These are phyloP conservation scores for Trichoderma asperelloides DNA, from an alignment of 495 filamentous ascomycete species.

Conservation along the genomic window DNA sequence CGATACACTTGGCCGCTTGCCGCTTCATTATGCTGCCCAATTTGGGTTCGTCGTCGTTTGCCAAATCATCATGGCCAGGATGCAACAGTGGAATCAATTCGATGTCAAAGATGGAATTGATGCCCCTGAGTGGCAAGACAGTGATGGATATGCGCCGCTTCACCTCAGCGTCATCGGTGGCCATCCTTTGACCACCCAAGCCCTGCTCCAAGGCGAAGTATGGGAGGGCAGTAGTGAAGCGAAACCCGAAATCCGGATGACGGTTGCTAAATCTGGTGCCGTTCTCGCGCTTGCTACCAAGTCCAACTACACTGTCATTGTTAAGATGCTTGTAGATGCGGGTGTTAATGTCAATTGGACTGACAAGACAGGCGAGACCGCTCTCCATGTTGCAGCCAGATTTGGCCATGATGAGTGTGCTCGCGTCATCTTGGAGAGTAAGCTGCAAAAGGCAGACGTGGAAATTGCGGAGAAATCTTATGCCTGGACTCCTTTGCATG, in stretches of 20 bases:
- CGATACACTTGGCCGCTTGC: slow-evolving; percentile 76
- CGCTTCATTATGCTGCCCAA: slow-evolving; percentile 91
- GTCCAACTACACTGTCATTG: slow-evolving; percentile 72
- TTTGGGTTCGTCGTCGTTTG: slow-evolving; percentile 86
- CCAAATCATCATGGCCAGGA: slow-evolving; percentile 74
- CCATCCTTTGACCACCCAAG: slow-evolving; percentile 74
- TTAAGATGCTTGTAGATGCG: slow-evolving; percentile 78
- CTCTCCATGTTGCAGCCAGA: slow-evolving; percentile 83
- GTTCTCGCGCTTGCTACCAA: slow-evolving; percentile 81
- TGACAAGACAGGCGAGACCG: slow-evolving; percentile 87
- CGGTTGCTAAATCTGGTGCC: slow-evolving; percentile 77
- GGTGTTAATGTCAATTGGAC: slow-evolving; percentile 92
- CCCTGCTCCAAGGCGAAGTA: slow-evolving; percentile 70
- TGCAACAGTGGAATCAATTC: slow-evolving; percentile 84
- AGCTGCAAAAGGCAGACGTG: slow-evolving; percentile 60
- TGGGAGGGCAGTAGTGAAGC: slow-evolving; percentile 52
- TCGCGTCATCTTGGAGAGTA: slow-evolving; percentile 59
- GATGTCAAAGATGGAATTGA: slow-evolving; percentile 79
- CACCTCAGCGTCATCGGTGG: slow-evolving; percentile 90
- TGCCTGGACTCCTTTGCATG: slow-evolving; percentile 87
- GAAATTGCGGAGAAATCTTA: slow-evolving; percentile 78
- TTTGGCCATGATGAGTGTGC: slow-evolving; percentile 80
- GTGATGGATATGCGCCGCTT: slow-evolving; percentile 82
- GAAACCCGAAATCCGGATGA: slow-evolving; percentile 53
- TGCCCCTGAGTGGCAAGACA: slow-evolving; percentile 77